Base-by-base conservation (phyloP, 2,329 filamentous ascomycete species). In the Capronia americana region DNA sequence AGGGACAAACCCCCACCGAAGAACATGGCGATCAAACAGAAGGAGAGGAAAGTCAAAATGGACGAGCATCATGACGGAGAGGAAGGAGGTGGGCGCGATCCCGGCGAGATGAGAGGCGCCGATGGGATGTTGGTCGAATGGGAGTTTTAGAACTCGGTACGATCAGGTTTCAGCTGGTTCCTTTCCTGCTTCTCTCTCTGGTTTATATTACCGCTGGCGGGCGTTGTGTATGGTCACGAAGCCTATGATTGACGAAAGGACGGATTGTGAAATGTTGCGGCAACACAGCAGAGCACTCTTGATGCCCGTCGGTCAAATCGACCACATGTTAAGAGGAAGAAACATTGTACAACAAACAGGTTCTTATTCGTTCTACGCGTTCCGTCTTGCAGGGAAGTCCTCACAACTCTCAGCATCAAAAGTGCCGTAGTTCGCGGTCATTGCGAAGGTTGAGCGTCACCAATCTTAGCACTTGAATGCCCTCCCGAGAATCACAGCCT, bases 81-180 rank as follows among this genome's bases (percentile, higher is more conserved):
- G 20, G 70, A 59, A 12, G 66, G 62, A 17, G 60, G 24, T 2
- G 54, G 58, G 23, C 60, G 54, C 4, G 32, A 48, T 8, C 58
- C 60, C 4, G 57, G 61, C 7, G 69, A 69, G 24, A 64, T 72
- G 64, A 69, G 71, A 57, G 71, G 69, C 7, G 61, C 65, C 32
- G 70, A 73, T 67, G 71, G 71, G 14, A 69, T 69, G 69, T 61
- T 73, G 50, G 58, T 72, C 46, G 71, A 72, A 55, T 73, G 71
- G 71, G 70, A 68, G 38, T 69, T 69, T 53, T 73, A 8, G 20
- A 32, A 32, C 8, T n/a, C 12, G 28, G 53, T 34, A 1, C 12
- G 11, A 12, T 14, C 17, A 8, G 8, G 51, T 17, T n/a, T 32
- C n/a, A 20, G 24, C 20, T 24, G 20, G 8, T n/a, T n/a, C 10